Evolutionary conservation across 2,329 filamentous ascomycete genomes (phyloP).

Genomic region (Diaporthe sp.): DNA sequence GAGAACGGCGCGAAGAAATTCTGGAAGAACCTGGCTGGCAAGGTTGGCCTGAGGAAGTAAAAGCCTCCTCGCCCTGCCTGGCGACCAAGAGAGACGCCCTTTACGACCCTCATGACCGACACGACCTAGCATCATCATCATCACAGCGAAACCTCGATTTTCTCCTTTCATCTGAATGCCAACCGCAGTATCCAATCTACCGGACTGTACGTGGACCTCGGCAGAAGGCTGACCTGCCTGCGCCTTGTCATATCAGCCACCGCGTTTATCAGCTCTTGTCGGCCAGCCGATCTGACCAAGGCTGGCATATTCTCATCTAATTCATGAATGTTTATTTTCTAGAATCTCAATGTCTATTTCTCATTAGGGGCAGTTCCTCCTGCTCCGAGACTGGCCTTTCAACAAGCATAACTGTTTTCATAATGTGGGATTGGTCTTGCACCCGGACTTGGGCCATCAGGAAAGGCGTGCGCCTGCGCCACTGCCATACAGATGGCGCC

Average conservation of each 20-base stretch:
- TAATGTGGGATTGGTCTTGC: background rate
- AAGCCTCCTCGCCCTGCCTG: background rate
- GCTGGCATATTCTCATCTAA: slow-evolving; percentile 20
- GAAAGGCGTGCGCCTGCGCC: background rate
- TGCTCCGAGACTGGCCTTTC: background rate
- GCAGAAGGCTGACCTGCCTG: background rate
- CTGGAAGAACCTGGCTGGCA: slow-evolving; percentile 64
- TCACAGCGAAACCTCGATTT: slow-evolving; percentile 14
- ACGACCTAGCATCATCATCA: slow-evolving; percentile 38
- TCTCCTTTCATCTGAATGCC: background rate
- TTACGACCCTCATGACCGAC: slow-evolving; percentile 38
- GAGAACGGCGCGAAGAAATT: slow-evolving; percentile 60
- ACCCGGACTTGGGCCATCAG: background rate
- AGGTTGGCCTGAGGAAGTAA: slow-evolving; percentile 55
- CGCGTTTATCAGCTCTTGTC: background rate
- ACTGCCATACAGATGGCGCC: background rate
- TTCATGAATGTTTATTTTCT: slow-evolving; percentile 38
- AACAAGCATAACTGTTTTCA: slow-evolving; percentile 1
- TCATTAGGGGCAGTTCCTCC: background rate
- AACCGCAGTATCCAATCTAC: slow-evolving; percentile 12
- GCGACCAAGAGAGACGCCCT: background rate
- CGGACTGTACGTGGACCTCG: background rate
- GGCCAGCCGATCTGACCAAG: background rate
- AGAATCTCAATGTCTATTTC: slow-evolving; percentile 29
- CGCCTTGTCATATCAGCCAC: background rate